Conservation (phyloP, 805 yeast species). For the Wickerhamiella sergipiensis region DNA sequence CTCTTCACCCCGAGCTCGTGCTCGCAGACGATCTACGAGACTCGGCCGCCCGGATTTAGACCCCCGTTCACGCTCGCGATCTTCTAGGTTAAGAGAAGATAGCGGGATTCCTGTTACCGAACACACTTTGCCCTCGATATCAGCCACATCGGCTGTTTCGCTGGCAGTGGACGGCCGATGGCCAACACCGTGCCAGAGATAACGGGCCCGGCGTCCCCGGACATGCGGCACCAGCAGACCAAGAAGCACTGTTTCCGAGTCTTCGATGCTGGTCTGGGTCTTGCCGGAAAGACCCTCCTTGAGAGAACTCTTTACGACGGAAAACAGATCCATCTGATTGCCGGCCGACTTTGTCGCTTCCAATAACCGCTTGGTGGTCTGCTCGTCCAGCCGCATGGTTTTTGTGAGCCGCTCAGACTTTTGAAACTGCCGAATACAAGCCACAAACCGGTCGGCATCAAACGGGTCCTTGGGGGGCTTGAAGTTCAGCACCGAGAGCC, state of each 20-base stretch:
- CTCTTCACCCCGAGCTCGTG: background rate
- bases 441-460: slow-evolving; percentile 54
- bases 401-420: slow-evolving; percentile 44
- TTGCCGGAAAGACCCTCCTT: slow-evolving; percentile 35
- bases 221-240: slow-evolving; percentile 12
- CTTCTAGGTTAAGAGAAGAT: background rate
- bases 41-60: background rate
- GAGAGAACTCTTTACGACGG: slow-evolving; percentile 57
- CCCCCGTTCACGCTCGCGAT: background rate
- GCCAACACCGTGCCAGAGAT: slow-evolving; percentile 17
- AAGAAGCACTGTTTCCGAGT: slow-evolving; percentile 17
- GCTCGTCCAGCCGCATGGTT: slow-evolving; percentile 41
- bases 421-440: slow-evolving; percentile 65
- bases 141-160: background rate
- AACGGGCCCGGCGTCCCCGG: slow-evolving; percentile 16
- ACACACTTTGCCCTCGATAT: background rate
- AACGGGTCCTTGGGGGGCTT: slow-evolving; percentile 72
- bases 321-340: slow-evolving; percentile 19
- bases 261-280: slow-evolving; percentile 10
- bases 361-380: slow-evolving; percentile 38
- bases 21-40: background rate
- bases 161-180: slow-evolving; percentile 2
- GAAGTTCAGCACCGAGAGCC: slow-evolving; percentile 44
- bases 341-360: slow-evolving; percentile 32
- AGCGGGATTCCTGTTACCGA: slow-evolving; percentile 6